phyloP scores from a whole-genome alignment of 441 rosid genomes.

The Arabidopsis lyrata region DNA sequence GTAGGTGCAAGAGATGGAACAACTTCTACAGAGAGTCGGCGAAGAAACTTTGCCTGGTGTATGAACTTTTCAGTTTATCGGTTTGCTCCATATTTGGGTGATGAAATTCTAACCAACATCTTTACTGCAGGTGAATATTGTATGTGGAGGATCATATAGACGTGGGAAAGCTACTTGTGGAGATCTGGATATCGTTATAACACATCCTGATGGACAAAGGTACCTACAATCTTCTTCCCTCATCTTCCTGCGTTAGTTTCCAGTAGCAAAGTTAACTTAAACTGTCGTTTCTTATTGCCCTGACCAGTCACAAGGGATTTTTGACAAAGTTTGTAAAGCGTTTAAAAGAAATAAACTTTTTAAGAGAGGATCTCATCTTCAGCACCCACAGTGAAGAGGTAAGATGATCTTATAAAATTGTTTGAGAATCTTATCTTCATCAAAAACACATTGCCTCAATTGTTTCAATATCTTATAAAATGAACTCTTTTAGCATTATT shows the following conservation, averaged over 20 bases:
- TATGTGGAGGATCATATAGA: slow-evolving; percentile 97
- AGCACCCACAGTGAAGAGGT: slow-evolving; percentile 90
- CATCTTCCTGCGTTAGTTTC: not conserved
- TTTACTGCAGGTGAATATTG: slow-evolving; percentile 64
- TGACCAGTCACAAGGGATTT: slow-evolving; percentile 84
- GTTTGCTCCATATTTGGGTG: not conserved
- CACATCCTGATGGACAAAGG: slow-evolving; percentile 95
- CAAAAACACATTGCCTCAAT: not conserved
- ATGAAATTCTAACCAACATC: slow-evolving; percentile 1
- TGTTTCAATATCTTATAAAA: not conserved
- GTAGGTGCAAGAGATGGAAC: slow-evolving; percentile 91
- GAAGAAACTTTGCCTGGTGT: slow-evolving; percentile 86
- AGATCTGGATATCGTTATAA: slow-evolving; percentile 83
- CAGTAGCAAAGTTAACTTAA: not conserved
- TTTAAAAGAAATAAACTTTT: slow-evolving; percentile 75
- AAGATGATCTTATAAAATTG: no score
- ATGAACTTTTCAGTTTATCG: slow-evolving; percentile 33
- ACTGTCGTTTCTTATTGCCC: slow-evolving; percentile 14
- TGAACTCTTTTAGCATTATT: not conserved
- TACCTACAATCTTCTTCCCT: slow-evolving; percentile 28
- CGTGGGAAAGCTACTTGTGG: slow-evolving; percentile 97
- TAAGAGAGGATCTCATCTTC: slow-evolving; percentile 88
- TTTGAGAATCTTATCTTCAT: slow-evolving; percentile 81
- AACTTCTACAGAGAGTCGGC: slow-evolving; percentile 73
- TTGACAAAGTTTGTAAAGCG: slow-evolving; percentile 69